These are phyloP conservation scores for Pseudopithomyces maydicus DNA, from an alignment of 2,329 filamentous ascomycete genomes.

Conservation along the genomic window DNA sequence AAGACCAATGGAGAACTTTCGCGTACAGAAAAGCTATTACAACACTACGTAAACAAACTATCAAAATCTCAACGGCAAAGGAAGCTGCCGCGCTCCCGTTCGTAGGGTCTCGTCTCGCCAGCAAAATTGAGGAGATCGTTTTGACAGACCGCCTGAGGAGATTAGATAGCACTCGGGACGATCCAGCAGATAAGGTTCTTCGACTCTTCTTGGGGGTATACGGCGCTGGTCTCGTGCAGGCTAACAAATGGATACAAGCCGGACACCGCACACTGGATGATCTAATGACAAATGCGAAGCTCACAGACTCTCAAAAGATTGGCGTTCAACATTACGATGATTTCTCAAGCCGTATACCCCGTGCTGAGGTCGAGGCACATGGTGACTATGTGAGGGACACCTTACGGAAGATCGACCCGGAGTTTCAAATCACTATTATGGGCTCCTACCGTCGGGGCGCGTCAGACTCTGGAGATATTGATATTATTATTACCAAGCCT, in stretches of 20 bases:
- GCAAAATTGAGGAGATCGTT: slow-evolving; percentile 89
- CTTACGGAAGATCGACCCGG: slow-evolving; percentile 64
- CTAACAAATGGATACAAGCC: slow-evolving; percentile 75
- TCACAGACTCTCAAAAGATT: slow-evolving; percentile 73
- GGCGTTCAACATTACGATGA: slow-evolving; percentile 82
- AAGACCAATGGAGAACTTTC: slow-evolving; percentile 75
- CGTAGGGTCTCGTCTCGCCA: slow-evolving; percentile 74
- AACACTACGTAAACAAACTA: slow-evolving; percentile 69
- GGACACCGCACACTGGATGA: slow-evolving; percentile 79
- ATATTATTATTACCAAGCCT: slow-evolving; percentile 78
- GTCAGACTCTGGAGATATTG: slow-evolving; percentile 77
- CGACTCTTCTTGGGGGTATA: slow-evolving; percentile 79
- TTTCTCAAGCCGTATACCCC: slow-evolving; percentile 77
- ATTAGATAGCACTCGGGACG: slow-evolving; percentile 71
- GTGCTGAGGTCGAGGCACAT: slow-evolving; percentile 74
- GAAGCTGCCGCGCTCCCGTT: slow-evolving; percentile 71
- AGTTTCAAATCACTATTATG: slow-evolving; percentile 73
- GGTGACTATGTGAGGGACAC: slow-evolving; percentile 66
- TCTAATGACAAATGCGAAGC: slow-evolving; percentile 62
- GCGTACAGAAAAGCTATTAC: slow-evolving; percentile 79
- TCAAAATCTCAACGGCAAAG: slow-evolving; percentile 68
- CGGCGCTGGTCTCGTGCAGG: slow-evolving; percentile 72
- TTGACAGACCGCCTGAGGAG: slow-evolving; percentile 72
- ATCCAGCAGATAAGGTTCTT: slow-evolving; percentile 69
- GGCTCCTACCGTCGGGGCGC: slow-evolving; percentile 87